phyloP scores from a whole-genome alignment of 2,329 filamentous ascomycete species.

The Elsinoe australis region DNA sequence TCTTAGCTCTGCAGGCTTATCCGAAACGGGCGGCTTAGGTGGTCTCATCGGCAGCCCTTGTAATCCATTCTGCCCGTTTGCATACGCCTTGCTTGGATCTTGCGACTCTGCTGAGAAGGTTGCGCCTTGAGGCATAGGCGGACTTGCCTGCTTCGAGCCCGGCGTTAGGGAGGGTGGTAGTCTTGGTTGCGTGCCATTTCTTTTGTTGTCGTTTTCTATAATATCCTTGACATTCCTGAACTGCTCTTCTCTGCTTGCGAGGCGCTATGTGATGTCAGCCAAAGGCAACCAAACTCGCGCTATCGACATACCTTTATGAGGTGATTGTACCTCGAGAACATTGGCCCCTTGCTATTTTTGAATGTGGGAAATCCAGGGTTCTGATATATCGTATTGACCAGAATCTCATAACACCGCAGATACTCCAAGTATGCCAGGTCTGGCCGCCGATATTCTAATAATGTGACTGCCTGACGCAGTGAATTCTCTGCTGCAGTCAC shows the following conservation, averaged over 20 bases:
- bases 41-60: neutral
- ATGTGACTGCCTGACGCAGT: conserved; percentile 48
- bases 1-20: conserved; percentile 10
- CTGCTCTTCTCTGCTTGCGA: conserved; percentile 32
- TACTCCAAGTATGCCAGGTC: conserved; percentile 79
- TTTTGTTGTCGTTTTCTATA: conserved; percentile 45
- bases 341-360: conserved; percentile 33
- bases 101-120: neutral
- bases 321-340: conserved; percentile 17
- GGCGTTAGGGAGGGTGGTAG: conserved; percentile 1
- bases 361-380: conserved; percentile 66
- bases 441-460: conserved; percentile 55
- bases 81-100: conserved; percentile 18
- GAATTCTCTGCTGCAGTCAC: conserved; percentile 36
- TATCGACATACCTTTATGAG: conserved; percentile 30
- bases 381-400: conserved; percentile 64
- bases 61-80: conserved; percentile 1
- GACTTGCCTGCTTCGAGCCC: neutral
- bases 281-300: too few relatives aligned
- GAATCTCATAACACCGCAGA: conserved; percentile 70
- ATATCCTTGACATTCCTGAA: conserved; percentile 44
- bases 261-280: conserved; percentile 20
- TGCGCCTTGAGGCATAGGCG: neutral
- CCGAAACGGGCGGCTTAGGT: conserved; percentile 10
- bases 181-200: conserved; percentile 48